Base-by-base conservation (phyloP, 371 early-diverging fungal species). In the Gilbertella persicaria region DNA sequence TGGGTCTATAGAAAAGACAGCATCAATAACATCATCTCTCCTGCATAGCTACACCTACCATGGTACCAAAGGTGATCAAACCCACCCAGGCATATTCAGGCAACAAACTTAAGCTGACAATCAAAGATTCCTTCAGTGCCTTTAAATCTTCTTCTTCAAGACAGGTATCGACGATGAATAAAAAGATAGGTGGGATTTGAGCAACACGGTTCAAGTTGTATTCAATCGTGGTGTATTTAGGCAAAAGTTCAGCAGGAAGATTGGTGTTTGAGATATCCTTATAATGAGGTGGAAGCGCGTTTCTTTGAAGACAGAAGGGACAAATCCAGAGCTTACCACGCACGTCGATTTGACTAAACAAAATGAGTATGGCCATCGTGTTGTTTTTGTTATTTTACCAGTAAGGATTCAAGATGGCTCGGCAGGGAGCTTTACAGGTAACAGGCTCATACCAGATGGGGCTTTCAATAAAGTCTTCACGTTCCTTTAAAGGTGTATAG, bases 161-260 rank as follows among this genome's bases (percentile, higher is more conserved):
- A 69, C 99, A 99, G 4, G 95, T 97, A 72, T 99, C 99, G 19
- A 99, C 95, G 26, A 99, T 95, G 72, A 93, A 98, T 53, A 99
- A 79, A 70, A 99, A 99, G 55, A 99, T 88, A 28, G 98, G 97
- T 26, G 97, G 95, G 41, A 92, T 82, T 19, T 89, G 84, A 37
- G 96, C 88, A 47, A 78, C 78, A 19, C 89, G 75, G 29, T 83
- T 76, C 55, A 99, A 70, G 16, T 92, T 89, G 75, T 99, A 99
- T 82, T 99, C 99, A 51, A 99, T 95, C 4, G 99, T 99, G 7
- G 97, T 96, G 79, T 89, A 97, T 55, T 93, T 89, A 40, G 88
- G 89, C 51, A 96, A 71, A 58, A 99, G 78, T 75, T 99, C 99
- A n/a, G 97, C 92, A 2, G 99, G 99, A 57, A 99, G 84, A 61